phyloP scores from a whole-genome alignment of 306 rosid species.

The Quercus robur region DNA sequence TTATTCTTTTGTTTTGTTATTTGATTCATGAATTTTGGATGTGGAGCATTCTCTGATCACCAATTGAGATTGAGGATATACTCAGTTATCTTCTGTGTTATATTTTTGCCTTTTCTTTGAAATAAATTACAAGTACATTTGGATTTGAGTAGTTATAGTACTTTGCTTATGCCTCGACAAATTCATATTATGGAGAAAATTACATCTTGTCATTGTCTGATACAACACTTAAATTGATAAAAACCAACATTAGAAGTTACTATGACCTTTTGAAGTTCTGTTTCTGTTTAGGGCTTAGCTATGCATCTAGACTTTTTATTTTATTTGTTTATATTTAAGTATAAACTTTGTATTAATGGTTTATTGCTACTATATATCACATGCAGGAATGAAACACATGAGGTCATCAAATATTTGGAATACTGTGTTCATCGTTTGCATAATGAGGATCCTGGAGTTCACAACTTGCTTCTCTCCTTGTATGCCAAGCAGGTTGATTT shows the following conservation, averaged over 20 bases:
- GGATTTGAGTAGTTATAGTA: background rate
- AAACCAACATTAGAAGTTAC: background rate
- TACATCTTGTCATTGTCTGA: background rate
- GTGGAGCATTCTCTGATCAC: background rate
- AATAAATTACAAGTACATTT: background rate
- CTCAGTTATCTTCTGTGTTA: background rate
- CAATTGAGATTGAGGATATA: background rate
- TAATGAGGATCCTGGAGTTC: constrained; percentile 98
- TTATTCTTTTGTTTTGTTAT: background rate
- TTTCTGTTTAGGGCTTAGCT: background rate
- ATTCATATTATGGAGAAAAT: background rate
- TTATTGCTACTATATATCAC: constrained; percentile 13
- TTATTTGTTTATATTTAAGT: background rate
- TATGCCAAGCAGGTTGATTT: constrained; percentile 89
- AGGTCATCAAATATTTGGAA: constrained; percentile 95
- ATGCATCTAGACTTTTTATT: background rate
- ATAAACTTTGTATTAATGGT: background rate
- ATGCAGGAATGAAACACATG: constrained; percentile 96
- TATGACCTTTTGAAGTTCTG: background rate
- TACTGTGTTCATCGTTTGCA: constrained; percentile 86
- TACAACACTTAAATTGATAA: background rate
- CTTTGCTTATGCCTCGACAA: background rate
- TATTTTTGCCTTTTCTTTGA: background rate
- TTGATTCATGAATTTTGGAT: background rate
- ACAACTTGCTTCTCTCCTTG: constrained; percentile 86